Base-by-base conservation (phyloP, 1,284 basidiomycete genomes). In the Pseudozyma tsukubaensis region DNA sequence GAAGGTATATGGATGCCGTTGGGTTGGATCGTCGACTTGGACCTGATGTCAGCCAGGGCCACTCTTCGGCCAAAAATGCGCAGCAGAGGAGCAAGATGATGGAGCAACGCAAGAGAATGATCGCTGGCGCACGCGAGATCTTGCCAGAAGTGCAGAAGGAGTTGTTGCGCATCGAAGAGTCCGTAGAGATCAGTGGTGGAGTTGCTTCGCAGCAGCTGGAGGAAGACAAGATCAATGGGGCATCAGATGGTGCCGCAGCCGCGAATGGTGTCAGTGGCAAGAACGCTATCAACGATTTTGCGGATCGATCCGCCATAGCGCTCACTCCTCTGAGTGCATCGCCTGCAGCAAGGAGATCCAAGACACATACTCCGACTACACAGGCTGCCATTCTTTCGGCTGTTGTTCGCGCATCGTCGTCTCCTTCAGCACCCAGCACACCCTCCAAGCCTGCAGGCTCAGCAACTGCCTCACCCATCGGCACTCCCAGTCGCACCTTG, bases 1-100 rank as follows among this genome's bases (percentile, higher is more conserved):
- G 78, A 0, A 58, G 72, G 19, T 82, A 80, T 60, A 69, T 80
- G 61, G 78, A 80, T 54, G 80, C 80, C 0, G 77, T 80, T 37
- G 69, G 76, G 9, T 59, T 80, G n/a, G 77, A 79, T 49, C 60
- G 73, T 2, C 63, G 78, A 34, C 63, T 77, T 8, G 73, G 73
- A 0, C 73, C 73, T 0, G 73, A 76, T 40, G 73, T 72, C 24
- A 68, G 69, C 19, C 64, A 72, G 37, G 73, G 73, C 2, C 73
- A 72, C 40, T 49, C 75, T 1, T 40, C 56, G 8, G 59, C 62
- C 7, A 65, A 59, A 12, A 64, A 72, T 13, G 49, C 54, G 11
- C 61, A 62, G 48, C 61, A 76, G 59, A 50, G 66, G 16, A 63
- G 57, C 50, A 66, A 66, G 50, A 65, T 78, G 61, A 69, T 68